These are phyloP conservation scores for Didymosphaeria variabile DNA, from an alignment of 2,329 filamentous ascomycete genomes.

Conservation along the genomic window DNA sequence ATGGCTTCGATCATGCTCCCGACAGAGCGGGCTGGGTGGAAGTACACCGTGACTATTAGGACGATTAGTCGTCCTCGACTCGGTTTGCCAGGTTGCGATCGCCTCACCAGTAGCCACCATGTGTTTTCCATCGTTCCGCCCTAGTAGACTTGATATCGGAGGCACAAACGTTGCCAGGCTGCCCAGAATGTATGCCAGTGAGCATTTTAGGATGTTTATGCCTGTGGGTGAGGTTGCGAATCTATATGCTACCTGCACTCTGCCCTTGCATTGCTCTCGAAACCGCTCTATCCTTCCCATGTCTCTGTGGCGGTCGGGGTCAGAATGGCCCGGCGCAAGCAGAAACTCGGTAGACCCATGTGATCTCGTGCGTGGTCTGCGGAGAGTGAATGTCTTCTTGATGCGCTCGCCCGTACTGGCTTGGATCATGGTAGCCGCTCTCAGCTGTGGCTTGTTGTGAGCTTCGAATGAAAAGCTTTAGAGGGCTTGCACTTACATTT, in stretches of 20 bases:
- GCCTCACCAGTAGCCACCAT: conserved; percentile 75
- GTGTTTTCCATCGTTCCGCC: conserved; percentile 89
- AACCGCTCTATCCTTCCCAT: conserved; percentile 45
- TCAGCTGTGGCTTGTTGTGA: conserved; percentile 62
- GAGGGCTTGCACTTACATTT: conserved; percentile 39
- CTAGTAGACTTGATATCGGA: conserved; percentile 75
- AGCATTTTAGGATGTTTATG: conserved; percentile 87
- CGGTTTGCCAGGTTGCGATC: background rate
- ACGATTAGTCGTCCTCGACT: background rate
- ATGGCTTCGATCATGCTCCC: conserved; percentile 91
- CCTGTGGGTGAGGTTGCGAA: conserved; percentile 78
- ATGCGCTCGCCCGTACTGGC: conserved; percentile 86
- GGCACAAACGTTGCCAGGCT: conserved; percentile 87
- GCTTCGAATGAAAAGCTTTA: conserved; percentile 14
- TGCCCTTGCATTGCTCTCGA: conserved; percentile 46
- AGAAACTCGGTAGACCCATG: conserved; percentile 55
- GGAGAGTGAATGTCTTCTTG: conserved; percentile 80
- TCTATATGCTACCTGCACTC: conserved; percentile 54
- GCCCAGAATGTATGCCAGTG: conserved; percentile 85
- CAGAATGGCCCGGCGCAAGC: conserved; percentile 39
- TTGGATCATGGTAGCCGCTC: conserved; percentile 86
- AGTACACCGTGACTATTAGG: conserved; percentile 81
- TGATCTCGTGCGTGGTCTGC: conserved; percentile 54
- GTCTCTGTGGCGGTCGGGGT: conserved; percentile 40
- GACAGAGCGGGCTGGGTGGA: conserved; percentile 85